Percentiles rank a stretch among this genome's conserved stretches.
phyloP scores from a whole-genome alignment of 2,329 filamentous ascomycete genomes.

The Dactylellina cionopaga region DNA sequence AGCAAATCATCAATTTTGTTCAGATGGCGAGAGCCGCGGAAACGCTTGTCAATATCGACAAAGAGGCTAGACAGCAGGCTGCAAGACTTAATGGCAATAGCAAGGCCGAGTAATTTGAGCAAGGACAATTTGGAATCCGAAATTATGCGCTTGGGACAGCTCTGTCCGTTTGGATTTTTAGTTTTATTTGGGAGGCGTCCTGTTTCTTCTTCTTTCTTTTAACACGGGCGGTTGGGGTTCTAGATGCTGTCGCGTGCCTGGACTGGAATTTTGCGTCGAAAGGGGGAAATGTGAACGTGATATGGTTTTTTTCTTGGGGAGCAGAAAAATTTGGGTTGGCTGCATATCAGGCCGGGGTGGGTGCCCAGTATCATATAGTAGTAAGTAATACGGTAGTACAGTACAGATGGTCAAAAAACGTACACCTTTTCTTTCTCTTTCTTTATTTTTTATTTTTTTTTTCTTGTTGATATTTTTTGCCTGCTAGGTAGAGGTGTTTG shows the following conservation, averaged over 20 bases:
- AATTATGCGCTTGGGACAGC: too few species aligned
- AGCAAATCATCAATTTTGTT: constrained; percentile 93
- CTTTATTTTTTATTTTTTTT: neutral
- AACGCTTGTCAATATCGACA: constrained; percentile 92
- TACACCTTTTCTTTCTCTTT: constrained; percentile 10
- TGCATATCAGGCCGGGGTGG: constrained; percentile 29
- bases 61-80: constrained; percentile 68
- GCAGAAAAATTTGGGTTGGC: constrained; percentile 18
- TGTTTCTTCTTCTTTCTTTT: neutral
- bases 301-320: constrained; percentile 6
- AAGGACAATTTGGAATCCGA: neutral
- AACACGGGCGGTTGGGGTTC: neutral
- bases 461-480: neutral
- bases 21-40: constrained; percentile 93
- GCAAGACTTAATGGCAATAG: constrained; percentile 38
- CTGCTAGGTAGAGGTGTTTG: too few species aligned
- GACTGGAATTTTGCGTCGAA: constrained; percentile 16
- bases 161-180: too few species aligned
- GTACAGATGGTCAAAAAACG: constrained; percentile 1
- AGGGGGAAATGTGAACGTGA: constrained; percentile 28
- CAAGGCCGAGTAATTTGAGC: constrained; percentile 38
- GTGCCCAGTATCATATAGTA: constrained; percentile 27
- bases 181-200: neutral
- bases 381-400: constrained; percentile 18
- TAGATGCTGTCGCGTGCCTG: constrained; percentile 17